Conservation (phyloP, 2,329 filamentous ascomycete species). For the Berkeleyomyces rouxiae region DNA sequence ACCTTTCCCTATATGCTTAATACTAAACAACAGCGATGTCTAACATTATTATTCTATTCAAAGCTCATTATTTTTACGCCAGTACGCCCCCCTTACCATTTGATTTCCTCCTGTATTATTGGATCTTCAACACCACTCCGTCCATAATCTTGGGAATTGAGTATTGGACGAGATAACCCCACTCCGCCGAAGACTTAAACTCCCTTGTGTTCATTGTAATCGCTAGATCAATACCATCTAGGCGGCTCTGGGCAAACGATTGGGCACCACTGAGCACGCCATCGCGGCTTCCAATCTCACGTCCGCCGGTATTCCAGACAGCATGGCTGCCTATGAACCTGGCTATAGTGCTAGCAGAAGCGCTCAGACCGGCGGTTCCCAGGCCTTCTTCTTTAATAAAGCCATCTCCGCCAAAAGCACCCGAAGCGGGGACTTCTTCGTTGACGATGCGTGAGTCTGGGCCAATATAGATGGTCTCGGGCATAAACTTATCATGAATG, state of each 20-base stretch:
- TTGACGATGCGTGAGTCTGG: constrained; percentile 10
- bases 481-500: constrained; percentile 11
- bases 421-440: background rate
- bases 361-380: constrained; percentile 11
- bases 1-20: too few species aligned
- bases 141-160: background rate
- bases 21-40: too few species aligned
- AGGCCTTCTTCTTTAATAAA: constrained; percentile 14
- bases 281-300: background rate
- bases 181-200: background rate
- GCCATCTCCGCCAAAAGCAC: constrained; percentile 13
- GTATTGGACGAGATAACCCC: background rate
- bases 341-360: constrained; percentile 9
- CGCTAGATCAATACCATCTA: background rate
- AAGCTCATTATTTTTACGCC: too few species aligned
- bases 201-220: constrained; percentile 7
- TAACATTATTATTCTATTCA: too few species aligned
- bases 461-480: constrained; percentile 12
- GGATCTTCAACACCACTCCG: too few species aligned
- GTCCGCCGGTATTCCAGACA: constrained; percentile 6
- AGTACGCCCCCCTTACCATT: too few species aligned
- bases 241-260: background rate
- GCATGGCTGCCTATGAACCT: constrained; percentile 14
- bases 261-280: background rate
- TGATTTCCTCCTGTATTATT: too few species aligned